Evolutionary conservation across 2,329 filamentous ascomycete species (phyloP), one percentile per base, ranked within the genome.

Genomic region (Fusarium agapanthi): DNA sequence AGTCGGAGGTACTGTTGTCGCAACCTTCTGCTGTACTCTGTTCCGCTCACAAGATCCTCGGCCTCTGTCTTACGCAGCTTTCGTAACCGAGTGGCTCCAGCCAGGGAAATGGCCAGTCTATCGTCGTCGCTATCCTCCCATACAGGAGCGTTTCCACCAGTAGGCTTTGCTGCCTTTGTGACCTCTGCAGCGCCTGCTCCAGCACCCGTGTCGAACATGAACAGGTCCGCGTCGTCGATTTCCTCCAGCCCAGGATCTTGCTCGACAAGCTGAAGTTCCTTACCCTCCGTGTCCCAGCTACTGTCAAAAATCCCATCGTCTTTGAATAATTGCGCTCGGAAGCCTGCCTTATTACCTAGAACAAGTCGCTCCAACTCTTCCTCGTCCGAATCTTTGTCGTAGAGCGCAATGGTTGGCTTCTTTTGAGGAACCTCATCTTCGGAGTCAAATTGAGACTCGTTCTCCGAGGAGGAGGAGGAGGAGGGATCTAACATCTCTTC

Each of bases 61-160:
- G 88, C 89, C 78, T 95, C 94, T 5, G 90, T 91, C 56, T 91
- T 86, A 69, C 96, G 89, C 70, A 99, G 86, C 82, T 98, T 98
- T 74, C 95, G 90, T 79, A 98, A 81, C 72, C 93, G 89, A 53
- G 90, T 89, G 48, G 92, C 90, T 32, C 90, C 88, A 7, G 94
- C 92, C 43, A 99, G 87, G 20, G 95, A 98, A 54, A 99, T 88
- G 12, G 90, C 89, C 70, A 98, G 85, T 60, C 93, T 89, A 79
- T 98, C 96, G 79, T 99, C 96, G 77, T 99, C 96, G 81, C 95
- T 98, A 80, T 99, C 96, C 75, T 95, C 91, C 96, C 96, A 99
- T 3, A 90, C 93, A 6, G 91, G 87, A 26, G 85, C 84, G 45
- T 87, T 84, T 51, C 71, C 77, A 22, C 78, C 75, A 34, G 70